These are phyloP conservation scores for Saccharomycopsis selenospora DNA, from an alignment of 805 yeast genomes.

Conservation along the genomic window DNA sequence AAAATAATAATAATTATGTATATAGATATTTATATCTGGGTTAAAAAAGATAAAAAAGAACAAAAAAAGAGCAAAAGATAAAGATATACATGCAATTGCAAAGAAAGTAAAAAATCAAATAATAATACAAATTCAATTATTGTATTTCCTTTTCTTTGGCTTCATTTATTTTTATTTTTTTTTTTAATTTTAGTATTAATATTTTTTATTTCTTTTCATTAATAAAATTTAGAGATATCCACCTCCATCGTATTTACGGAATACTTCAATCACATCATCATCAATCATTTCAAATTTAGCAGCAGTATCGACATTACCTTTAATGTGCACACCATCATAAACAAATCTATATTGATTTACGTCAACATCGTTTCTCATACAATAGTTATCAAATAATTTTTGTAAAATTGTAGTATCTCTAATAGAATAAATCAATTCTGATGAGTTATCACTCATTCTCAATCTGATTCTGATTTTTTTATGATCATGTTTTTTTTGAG, in stretches of 20 bases:
- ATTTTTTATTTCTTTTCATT: no score
- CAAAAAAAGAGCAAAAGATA: no score
- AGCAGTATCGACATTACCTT: conserved; percentile 9
- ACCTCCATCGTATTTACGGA: conserved; percentile 13
- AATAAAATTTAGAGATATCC: conserved; percentile 6
- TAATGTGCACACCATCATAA: conserved; percentile 11
- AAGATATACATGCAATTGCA: no score
- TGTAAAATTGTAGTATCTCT: conserved; percentile 8
- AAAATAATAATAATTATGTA: no score
- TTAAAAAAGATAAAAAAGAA: no score
- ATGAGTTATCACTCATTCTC: conserved; percentile 17
- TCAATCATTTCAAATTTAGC: conserved; percentile 14
- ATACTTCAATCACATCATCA: conserved; percentile 16
- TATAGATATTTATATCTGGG: no score
- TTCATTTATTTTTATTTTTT: no score
- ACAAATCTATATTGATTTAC: conserved; percentile 9
- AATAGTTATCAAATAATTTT: conserved; percentile 16
- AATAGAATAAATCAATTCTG: conserved; percentile 16
- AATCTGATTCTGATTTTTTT: conserved; percentile 13
- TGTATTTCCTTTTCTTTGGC: no score
- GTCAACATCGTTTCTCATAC: conserved; percentile 16
- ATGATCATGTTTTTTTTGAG: not conserved
- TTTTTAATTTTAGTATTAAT: no score
- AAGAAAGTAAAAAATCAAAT: no score
- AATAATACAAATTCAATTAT: no score